Percentiles rank a stretch among this genome's conserved stretches.
Evolutionary conservation across 345 rosid species (phyloP).

Genomic region (Syzygium jambos): DNA sequence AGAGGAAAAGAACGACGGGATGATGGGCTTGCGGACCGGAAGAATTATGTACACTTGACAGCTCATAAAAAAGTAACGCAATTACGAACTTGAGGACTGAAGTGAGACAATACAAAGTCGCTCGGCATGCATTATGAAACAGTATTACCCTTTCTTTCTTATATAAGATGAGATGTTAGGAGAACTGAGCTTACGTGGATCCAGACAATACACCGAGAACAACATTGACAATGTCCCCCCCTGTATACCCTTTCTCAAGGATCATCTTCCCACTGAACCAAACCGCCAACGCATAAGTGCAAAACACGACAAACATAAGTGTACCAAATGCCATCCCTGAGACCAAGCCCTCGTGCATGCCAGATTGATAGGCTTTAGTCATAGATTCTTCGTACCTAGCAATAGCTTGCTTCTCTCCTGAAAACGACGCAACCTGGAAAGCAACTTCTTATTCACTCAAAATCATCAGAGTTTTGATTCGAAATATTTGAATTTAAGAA

Average conservation of each 20-base stretch:
- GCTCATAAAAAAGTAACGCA: no score
- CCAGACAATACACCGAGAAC: constrained; percentile 30
- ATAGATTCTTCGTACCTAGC: constrained; percentile 21
- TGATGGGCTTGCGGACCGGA: no score
- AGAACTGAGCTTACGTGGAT: constrained; percentile 21
- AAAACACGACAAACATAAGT: constrained; percentile 3
- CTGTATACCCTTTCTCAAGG: constrained; percentile 32
- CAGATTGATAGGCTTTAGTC: constrained; percentile 24
- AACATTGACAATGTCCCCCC: constrained; percentile 34
- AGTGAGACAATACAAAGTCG: no score
- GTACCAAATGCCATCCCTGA: constrained; percentile 31
- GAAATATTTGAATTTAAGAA: neutral
- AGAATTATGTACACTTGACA: no score
- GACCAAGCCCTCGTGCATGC: constrained; percentile 24
- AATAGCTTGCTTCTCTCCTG: constrained; percentile 41
- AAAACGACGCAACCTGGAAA: constrained; percentile 39
- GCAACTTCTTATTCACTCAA: neutral
- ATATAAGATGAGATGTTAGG: neutral
- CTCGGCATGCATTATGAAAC: neutral
- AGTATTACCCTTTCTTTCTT: neutral
- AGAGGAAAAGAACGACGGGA: neutral
- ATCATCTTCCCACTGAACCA: constrained; percentile 53
- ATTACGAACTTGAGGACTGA: no score
- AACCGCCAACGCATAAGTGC: constrained; percentile 26
- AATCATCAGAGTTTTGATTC: no score